Evolutionary conservation across 306 rosid species (phyloP).

Genomic region (Fagus crenata): DNA sequence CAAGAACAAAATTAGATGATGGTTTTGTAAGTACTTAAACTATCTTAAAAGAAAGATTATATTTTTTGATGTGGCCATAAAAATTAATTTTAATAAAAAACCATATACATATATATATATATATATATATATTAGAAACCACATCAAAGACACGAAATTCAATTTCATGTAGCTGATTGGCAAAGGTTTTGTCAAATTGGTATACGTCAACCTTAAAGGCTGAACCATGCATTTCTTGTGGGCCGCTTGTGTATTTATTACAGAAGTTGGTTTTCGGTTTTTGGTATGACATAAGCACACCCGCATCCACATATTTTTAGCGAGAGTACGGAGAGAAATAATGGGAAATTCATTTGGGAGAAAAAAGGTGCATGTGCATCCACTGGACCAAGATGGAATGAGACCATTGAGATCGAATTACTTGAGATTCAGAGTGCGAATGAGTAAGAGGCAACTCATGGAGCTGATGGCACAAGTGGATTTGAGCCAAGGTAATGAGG

Average conservation of each 20-base stretch:
- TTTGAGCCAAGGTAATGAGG: conserved; percentile 17
- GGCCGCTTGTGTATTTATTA: conserved; percentile 25
- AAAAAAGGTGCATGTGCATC: conserved; percentile 15
- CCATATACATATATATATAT: too few species aligned
- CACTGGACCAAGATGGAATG: not conserved
- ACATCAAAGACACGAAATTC: not conserved
- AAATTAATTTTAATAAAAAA: too few species aligned
- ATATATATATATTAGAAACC: too few species aligned
- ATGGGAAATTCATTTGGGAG: conserved; percentile 47
- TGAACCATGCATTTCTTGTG: conserved; percentile 1
- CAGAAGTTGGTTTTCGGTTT: not conserved
- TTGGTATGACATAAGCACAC: not conserved
- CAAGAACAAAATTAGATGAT: too few species aligned
- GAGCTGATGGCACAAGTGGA: conserved; percentile 40
- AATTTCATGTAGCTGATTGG: not conserved
- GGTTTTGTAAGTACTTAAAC: too few species aligned
- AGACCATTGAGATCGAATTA: not conserved
- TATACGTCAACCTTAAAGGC: conserved; percentile 19
- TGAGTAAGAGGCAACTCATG: conserved; percentile 32
- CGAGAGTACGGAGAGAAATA: not conserved
- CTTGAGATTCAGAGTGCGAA: conserved; percentile 41
- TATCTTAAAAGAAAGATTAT: too few species aligned
- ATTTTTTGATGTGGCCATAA: not conserved
- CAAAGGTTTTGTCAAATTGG: not conserved
- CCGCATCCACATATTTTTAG: not conserved